Conservation (phyloP, 1,284 basidiomycete genomes). For the Rhodotorula sp. region DNA sequence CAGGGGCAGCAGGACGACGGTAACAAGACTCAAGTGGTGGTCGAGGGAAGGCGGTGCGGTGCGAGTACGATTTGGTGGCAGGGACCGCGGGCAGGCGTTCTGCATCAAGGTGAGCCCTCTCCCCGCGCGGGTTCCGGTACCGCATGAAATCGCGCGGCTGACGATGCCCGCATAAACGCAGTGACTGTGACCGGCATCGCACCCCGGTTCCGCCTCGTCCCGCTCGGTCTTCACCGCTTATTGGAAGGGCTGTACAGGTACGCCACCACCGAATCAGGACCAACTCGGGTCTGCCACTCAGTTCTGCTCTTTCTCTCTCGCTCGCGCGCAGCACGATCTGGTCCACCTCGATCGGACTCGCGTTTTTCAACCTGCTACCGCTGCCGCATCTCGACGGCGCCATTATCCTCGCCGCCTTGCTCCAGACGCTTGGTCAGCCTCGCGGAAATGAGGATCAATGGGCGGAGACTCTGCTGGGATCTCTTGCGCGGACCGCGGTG, state of each 20-base stretch:
- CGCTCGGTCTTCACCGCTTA: not conserved
- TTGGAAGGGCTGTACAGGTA: slow-evolving; percentile 13
- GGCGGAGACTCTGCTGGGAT: too few relatives aligned
- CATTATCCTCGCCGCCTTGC: slow-evolving; percentile 18
- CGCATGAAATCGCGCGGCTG: too few relatives aligned
- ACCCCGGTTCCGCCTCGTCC: slow-evolving; percentile 6
- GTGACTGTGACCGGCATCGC: slow-evolving; percentile 14
- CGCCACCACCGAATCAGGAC: not conserved
- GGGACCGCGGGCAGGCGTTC: slow-evolving; percentile 1
- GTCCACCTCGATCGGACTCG: slow-evolving; percentile 32
- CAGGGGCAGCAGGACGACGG: not conserved
- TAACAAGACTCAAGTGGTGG: too few relatives aligned
- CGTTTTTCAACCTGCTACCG: slow-evolving; percentile 39
- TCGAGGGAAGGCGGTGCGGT: too few relatives aligned
- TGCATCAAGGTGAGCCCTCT: slow-evolving; percentile 1
- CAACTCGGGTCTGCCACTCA: not conserved
- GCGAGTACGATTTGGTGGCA: slow-evolving; percentile 17
- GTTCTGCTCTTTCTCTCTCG: not conserved
- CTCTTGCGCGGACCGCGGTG: too few relatives aligned
- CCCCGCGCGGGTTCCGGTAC: not conserved
- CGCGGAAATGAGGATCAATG: not conserved
- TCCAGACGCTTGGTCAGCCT: not conserved
- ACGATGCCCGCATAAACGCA: not conserved
- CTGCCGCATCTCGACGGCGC: slow-evolving; percentile 38
- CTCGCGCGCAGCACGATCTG: not conserved